Conservation (phyloP, 2,329 filamentous ascomycete genomes). For the Seiridium cupressi region DNA sequence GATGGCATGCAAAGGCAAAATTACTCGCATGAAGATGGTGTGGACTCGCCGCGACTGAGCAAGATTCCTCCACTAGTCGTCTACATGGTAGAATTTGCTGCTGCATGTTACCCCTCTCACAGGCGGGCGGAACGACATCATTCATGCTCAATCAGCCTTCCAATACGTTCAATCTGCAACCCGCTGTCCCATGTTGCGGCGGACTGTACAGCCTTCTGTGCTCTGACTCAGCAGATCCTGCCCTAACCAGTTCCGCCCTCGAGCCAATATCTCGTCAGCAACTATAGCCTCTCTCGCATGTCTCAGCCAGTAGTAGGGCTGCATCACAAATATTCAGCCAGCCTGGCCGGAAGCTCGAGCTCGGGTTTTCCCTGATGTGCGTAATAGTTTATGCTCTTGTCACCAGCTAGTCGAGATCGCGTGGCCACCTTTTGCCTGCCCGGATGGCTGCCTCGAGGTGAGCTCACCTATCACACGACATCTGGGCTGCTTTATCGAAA, state of each 20-base stretch:
- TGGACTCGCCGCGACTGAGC: not conserved
- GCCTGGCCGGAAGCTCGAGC: not conserved
- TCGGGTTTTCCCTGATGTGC: not conserved
- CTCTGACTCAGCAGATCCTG: not conserved
- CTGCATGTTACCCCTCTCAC: not conserved
- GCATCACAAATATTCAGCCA: not conserved
- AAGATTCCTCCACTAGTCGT: not conserved
- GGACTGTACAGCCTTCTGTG: not conserved
- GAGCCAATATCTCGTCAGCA: not conserved
- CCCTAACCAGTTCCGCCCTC: not conserved
- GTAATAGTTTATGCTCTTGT: not conserved
- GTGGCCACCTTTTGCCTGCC: not conserved
- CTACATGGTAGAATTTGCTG: not conserved
- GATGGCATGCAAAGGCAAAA: not conserved
- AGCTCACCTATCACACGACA: not conserved
- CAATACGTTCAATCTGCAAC: not conserved
- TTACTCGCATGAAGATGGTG: constrained; percentile 5
- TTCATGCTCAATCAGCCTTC: not conserved
- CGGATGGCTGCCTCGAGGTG: not conserved
- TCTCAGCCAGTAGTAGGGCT: not conserved
- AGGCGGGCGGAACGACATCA: not conserved
- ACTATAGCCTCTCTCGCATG: not conserved
- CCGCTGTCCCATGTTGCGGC: not conserved
- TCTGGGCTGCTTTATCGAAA: not conserved
- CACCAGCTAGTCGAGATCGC: not conserved